A percentile compares a stretch with the other conserved stretches of the same genome.
These are phyloP conservation scores for Calonectria pseudoreteaudii DNA, from an alignment of 2,329 filamentous ascomycete species.

Conservation along the genomic window DNA sequence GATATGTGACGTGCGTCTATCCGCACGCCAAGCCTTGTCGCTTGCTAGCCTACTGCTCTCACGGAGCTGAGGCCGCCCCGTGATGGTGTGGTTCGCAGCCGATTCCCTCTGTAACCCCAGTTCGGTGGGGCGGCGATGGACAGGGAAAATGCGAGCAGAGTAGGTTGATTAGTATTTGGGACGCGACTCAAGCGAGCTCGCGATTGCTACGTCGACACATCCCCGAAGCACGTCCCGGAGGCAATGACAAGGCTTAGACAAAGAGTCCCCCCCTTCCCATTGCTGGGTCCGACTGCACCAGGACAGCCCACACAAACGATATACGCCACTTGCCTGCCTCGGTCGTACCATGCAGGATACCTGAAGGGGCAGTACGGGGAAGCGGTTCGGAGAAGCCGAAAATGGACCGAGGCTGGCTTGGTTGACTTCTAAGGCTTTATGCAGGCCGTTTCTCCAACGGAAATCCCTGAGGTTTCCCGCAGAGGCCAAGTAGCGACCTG, in stretches of 20 bases:
- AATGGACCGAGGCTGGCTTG: constrained; percentile 24
- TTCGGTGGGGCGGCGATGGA: constrained; percentile 12
- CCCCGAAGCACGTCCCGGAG: constrained; percentile 22
- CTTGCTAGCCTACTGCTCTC: constrained; percentile 2
- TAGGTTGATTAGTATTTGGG: constrained; percentile 6
- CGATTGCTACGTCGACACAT: constrained; percentile 13
- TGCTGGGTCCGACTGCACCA: constrained; percentile 19
- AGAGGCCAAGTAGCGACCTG: not conserved
- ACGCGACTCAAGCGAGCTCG: not conserved
- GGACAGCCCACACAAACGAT: constrained; percentile 27
- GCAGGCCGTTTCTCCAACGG: constrained; percentile 11
- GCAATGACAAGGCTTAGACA: constrained; percentile 5
- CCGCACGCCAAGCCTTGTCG: constrained; percentile 22
- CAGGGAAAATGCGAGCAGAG: constrained; percentile 1
- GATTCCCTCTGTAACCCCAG: not conserved
- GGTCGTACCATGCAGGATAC: constrained; percentile 41
- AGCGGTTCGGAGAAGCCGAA: constrained; percentile 32
- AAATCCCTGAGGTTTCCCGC: constrained; percentile 10
- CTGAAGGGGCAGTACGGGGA: constrained; percentile 36
- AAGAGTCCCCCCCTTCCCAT: not conserved
- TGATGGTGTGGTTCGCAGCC: constrained; percentile 25
- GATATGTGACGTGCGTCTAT: constrained; percentile 24
- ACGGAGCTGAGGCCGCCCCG: constrained; percentile 22
- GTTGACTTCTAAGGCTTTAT: constrained; percentile 19
- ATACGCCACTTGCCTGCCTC: constrained; percentile 28